phyloP scores from a whole-genome alignment of 768 basidiomycete genomes.

The Kwoniella sp. region DNA sequence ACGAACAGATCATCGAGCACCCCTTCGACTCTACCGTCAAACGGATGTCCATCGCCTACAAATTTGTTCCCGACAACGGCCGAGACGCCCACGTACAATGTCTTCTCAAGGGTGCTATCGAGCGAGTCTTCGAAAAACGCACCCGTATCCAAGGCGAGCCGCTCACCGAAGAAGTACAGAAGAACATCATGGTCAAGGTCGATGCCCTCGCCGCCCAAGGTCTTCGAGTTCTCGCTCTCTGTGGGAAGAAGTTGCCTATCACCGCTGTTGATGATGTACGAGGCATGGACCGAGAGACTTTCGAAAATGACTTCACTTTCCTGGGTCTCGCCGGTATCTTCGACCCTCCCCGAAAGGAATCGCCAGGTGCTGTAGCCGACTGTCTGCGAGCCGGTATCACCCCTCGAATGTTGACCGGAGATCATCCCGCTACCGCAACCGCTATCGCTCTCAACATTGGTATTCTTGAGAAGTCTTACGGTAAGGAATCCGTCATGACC shows the following conservation, averaged over 20 bases:
- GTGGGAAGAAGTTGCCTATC: conserved; percentile 55
- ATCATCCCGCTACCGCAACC: conserved; percentile 62
- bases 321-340: conserved; percentile 63
- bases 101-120: conserved; percentile 58
- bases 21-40: conserved; percentile 63
- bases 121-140: conserved; percentile 62
- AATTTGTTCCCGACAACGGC: conserved; percentile 32
- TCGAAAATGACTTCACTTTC: conserved; percentile 61
- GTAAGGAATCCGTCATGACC: conserved; percentile 54
- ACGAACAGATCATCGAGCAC: conserved; percentile 57
- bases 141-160: conserved; percentile 42
- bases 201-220: conserved; percentile 57
- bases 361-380: conserved; percentile 61
- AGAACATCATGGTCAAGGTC: conserved; percentile 46
- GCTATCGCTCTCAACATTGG: conserved; percentile 63
- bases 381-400: conserved; percentile 63
- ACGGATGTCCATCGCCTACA: conserved; percentile 59
- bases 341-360: conserved; percentile 65
- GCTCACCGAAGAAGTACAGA: conserved; percentile 44
- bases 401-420: conserved; percentile 62
- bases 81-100: conserved; percentile 42
- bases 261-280: conserved; percentile 51
- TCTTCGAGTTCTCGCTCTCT: conserved; percentile 57
- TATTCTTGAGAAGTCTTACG: conserved; percentile 56
- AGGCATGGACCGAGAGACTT: conserved; percentile 57